phyloP scores from a whole-genome alignment of 2,329 filamentous ascomycete genomes.

The Fonsecaea pugnacius region DNA sequence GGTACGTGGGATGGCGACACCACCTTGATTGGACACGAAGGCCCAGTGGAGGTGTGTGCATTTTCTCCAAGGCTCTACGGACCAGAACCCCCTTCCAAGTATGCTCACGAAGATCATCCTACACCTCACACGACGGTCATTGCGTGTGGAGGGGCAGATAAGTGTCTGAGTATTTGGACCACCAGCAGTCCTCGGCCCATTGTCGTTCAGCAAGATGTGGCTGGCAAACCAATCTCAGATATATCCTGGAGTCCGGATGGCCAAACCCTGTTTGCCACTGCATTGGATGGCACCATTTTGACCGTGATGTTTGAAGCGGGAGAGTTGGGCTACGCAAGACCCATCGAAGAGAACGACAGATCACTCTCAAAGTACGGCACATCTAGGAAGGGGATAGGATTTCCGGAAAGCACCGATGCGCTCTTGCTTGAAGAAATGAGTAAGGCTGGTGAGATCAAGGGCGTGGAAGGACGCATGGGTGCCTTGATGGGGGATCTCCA shows the following conservation, averaged over 20 bases:
- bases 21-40: conserved; percentile 95
- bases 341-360: conserved; percentile 86
- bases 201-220: conserved; percentile 85
- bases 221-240: conserved; percentile 90
- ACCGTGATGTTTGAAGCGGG: conserved; percentile 80
- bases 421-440: conserved; percentile 86
- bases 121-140: conserved; percentile 80
- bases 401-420: conserved; percentile 89
- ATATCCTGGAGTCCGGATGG: conserved; percentile 93
- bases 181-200: conserved; percentile 92
- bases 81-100: conserved; percentile 65
- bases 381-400: conserved; percentile 83
- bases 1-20: conserved; percentile 95
- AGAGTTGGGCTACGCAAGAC: conserved; percentile 87
- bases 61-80: conserved; percentile 93
- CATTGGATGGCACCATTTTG: conserved; percentile 86
- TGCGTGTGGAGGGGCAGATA: conserved; percentile 94
- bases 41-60: conserved; percentile 93
- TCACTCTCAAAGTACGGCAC: conserved; percentile 90
- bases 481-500: conserved; percentile 91
- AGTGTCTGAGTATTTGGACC: conserved; percentile 95
- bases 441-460: conserved; percentile 86
- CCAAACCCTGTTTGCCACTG: conserved; percentile 80
- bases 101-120: conserved; percentile 50
- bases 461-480: conserved; percentile 93